Conservation (phyloP, 805 yeast genomes). For the Jamesozyma gamospora region DNA sequence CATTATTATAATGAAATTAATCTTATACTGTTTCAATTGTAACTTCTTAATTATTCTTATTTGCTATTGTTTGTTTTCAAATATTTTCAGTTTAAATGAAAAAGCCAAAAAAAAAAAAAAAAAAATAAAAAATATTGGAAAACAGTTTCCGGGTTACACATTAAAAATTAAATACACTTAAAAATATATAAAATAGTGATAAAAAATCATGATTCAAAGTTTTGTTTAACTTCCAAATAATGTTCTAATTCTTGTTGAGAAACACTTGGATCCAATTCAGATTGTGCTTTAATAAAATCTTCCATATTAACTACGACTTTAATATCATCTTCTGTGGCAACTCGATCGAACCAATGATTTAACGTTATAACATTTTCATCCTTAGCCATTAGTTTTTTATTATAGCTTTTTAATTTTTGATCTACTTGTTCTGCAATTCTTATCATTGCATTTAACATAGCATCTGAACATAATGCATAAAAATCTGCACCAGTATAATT, state of each 20-base stretch:
- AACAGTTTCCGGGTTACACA: too few species aligned
- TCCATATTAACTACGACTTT: constrained; percentile 56
- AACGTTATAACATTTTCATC: constrained; percentile 43
- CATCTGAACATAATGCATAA: constrained; percentile 90
- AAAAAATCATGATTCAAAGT: constrained; percentile 54
- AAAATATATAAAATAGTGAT: too few species aligned
- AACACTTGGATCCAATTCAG: constrained; percentile 71
- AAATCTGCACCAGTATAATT: constrained; percentile 98
- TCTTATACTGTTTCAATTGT: too few species aligned
- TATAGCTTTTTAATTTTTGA: constrained; percentile 44
- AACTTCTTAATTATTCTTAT: too few species aligned
- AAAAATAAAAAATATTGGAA: too few species aligned
- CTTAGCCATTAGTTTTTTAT: constrained; percentile 18
- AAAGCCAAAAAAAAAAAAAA: too few species aligned
- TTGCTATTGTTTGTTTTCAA: too few species aligned
- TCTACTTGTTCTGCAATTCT: constrained; percentile 75
- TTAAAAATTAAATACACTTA: too few species aligned
- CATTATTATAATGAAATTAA: constrained; percentile 25
- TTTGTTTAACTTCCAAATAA: constrained; percentile 66
- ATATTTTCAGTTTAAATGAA: too few species aligned
- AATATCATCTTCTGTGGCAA: constrained; percentile 57
- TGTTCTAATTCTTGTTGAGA: constrained; percentile 80
- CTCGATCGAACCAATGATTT: constrained; percentile 85
- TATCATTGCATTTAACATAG: constrained; percentile 94
- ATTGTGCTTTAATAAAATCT: constrained; percentile 72